phyloP scores from a whole-genome alignment of 139 green algal species.

The Trebouxia sp. region DNA sequence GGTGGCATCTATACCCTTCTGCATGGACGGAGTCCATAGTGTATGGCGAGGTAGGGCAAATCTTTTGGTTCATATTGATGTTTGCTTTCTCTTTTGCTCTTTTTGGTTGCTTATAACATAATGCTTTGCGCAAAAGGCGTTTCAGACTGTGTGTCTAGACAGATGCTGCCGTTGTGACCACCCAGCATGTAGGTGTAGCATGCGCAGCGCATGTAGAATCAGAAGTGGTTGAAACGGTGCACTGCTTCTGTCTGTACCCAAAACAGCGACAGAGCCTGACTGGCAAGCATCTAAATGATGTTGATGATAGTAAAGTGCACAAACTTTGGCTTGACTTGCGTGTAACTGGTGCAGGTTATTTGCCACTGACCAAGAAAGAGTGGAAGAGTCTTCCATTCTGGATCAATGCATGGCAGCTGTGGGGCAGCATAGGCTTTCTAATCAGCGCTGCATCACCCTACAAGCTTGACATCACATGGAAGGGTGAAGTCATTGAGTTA shows the following conservation, averaged over 20 bases:
- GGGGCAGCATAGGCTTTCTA: slow-evolving; percentile 5
- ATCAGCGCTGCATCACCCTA: background rate
- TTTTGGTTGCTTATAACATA: too few relatives aligned
- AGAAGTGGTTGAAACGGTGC: too few relatives aligned
- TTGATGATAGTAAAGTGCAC: too few relatives aligned
- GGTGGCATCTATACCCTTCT: slow-evolving; percentile 7
- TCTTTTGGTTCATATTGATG: too few relatives aligned
- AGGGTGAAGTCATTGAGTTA: background rate
- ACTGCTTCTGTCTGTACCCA: too few relatives aligned
- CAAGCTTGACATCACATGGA: slow-evolving; percentile 1
- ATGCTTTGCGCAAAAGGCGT: too few relatives aligned
- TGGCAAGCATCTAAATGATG: background rate
- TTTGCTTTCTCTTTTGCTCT: too few relatives aligned
- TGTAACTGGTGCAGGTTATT: slow-evolving; percentile 10
- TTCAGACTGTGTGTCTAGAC: too few relatives aligned
- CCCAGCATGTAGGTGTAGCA: too few relatives aligned
- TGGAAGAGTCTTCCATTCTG: background rate
- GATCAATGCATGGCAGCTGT: slow-evolving; percentile 21
- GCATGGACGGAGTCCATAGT: slow-evolving; percentile 1
- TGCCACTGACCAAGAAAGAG: background rate
- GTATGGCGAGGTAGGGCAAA: background rate
- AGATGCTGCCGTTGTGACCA: too few relatives aligned
- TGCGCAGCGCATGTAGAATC: too few relatives aligned
- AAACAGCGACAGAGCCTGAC: background rate
- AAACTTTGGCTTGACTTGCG: too few relatives aligned